A percentile compares a stretch with the other conserved stretches of the same genome.
These are phyloP conservation scores for Saururus chinensis DNA, from an alignment of 164 flowering plant species.

Conservation along the genomic window DNA sequence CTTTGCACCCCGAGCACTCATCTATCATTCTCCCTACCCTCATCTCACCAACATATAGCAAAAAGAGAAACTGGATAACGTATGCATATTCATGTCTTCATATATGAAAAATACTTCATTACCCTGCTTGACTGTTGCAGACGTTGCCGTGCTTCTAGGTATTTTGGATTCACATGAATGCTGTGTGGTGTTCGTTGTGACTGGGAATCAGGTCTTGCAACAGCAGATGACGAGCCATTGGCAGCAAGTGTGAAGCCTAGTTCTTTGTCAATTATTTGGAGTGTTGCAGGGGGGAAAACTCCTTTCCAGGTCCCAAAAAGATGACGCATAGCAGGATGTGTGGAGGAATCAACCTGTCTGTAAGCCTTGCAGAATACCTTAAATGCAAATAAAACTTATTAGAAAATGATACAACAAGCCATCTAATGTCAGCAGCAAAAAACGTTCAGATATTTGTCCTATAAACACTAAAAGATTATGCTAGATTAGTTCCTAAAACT, in stretches of 20 bases:
- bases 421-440: background rate
- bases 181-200: slow-evolving; percentile 71
- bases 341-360: slow-evolving; percentile 66
- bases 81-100: background rate
- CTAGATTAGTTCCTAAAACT: too few relatives aligned
- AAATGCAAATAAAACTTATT: background rate
- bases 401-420: background rate
- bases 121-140: slow-evolving; percentile 82
- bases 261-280: slow-evolving; percentile 83
- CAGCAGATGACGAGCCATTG: slow-evolving; percentile 55
- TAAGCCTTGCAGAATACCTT: slow-evolving; percentile 96
- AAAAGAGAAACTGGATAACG: too few relatives aligned
- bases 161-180: slow-evolving; percentile 97
- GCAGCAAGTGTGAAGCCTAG: slow-evolving; percentile 48
- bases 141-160: slow-evolving; percentile 78
- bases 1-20: too few relatives aligned
- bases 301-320: slow-evolving; percentile 99
- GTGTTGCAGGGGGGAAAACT: slow-evolving; percentile 69
- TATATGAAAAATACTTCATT: slow-evolving; percentile 12
- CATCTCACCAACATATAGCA: too few relatives aligned
- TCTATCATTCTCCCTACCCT: too few relatives aligned
- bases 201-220: slow-evolving; percentile 48
- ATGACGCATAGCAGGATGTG: slow-evolving; percentile 78
- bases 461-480: too few relatives aligned
- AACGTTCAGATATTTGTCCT: too few relatives aligned